Evolutionary conservation across 2,329 filamentous ascomycete genomes (phyloP).

Genomic region (Xylaria sp.): DNA sequence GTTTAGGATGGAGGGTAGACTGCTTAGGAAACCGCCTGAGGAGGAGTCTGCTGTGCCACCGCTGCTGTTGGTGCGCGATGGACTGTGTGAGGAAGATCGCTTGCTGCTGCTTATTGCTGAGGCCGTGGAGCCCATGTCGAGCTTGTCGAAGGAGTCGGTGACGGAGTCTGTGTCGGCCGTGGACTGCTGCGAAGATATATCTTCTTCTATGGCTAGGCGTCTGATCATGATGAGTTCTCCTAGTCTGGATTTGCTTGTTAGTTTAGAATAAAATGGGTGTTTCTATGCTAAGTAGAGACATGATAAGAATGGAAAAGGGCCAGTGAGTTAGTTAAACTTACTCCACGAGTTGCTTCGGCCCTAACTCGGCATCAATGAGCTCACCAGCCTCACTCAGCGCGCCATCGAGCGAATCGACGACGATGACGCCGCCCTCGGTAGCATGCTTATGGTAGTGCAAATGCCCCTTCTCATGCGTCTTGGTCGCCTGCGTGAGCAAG

Average conservation of each 20-base stretch:
- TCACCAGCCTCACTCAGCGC: constrained; percentile 86
- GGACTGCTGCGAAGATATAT: constrained; percentile 26
- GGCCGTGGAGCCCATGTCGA: constrained; percentile 35
- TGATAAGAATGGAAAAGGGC: no score
- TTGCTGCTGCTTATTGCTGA: constrained; percentile 26
- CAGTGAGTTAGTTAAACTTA: no score
- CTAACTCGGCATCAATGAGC: constrained; percentile 77
- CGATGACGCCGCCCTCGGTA: constrained; percentile 66
- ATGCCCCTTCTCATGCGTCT: constrained; percentile 51
- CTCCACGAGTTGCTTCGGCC: constrained; percentile 80
- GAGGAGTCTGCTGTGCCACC: not conserved
- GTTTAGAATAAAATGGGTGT: not conserved
- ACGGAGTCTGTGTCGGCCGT: constrained; percentile 37
- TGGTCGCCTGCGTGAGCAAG: constrained; percentile 67
- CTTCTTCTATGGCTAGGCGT: constrained; percentile 48
- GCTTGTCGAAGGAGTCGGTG: constrained; percentile 44
- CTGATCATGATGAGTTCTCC: constrained; percentile 77
- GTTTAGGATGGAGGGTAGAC: constrained; percentile 31
- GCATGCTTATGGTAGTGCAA: constrained; percentile 72
- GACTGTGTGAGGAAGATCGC: constrained; percentile 42
- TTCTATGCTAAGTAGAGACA: not conserved
- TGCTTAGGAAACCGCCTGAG: constrained; percentile 23
- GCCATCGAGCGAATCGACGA: constrained; percentile 79
- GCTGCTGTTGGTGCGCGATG: constrained; percentile 32
- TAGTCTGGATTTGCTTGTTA: constrained; percentile 51